Base-by-base conservation (phyloP, 257 asterid genomes). In the Prunella vulgaris region DNA sequence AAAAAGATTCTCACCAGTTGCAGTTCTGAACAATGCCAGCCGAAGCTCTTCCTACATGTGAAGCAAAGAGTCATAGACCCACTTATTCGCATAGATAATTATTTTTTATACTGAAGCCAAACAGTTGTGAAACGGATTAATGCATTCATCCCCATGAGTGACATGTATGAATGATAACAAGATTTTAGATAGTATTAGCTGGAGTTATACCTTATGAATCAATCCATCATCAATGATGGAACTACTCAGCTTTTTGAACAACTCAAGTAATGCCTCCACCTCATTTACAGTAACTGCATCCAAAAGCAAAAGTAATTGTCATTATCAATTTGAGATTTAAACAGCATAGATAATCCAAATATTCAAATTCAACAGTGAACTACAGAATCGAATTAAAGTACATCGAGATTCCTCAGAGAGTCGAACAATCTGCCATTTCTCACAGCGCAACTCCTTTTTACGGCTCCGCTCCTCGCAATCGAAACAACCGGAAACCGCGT, bases 171-270 rank as follows among this genome's bases (percentile, higher is more conserved):
- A n/a, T n/a, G n/a, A n/a, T n/a, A n/a, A n/a, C n/a, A n/a, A n/a
- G n/a, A n/a, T n/a, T n/a, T n/a, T n/a, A n/a, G n/a, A 10, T 25
- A 51, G 7, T 25, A 48, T 32, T 3, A 69, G 30, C 42, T 10
- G 49, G 30, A 68, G 21, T 18, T 46, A 14, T 67, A 85, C 97
- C 96, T 93, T 93, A 54, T 90, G 93, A 62, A 93, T 90, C 77
- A 87, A 85, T 8, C 95, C 98, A n/a, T 93, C 97, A 51, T 87
- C 96, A 15, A 88, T 84, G 54, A 93, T 86, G 0, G 93, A 86
- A 62, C 98, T 68, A 49, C 98, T 90, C 51, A 90, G 72, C 84
- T 85, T 79, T 83, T 93, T 90, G 77, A 83, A 93, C 83, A 93
- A 68, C 89, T 93, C 96, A 70, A 83, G 68, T 67, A 93, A 74